Evolutionary conservation across 106 monocot species (phyloP).

Genomic region (Apostasia shenzhenica): DNA sequence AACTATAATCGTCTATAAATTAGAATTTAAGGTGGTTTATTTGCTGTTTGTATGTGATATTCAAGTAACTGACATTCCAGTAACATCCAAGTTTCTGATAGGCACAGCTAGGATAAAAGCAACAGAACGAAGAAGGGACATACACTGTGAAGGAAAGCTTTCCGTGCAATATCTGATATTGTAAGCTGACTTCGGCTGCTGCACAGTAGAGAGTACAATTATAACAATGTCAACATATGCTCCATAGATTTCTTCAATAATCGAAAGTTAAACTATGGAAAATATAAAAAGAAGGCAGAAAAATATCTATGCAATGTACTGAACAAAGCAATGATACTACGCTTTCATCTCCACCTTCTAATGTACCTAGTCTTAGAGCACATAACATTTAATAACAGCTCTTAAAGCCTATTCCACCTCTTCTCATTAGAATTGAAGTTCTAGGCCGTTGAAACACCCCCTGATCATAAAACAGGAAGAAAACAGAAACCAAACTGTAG

Average conservation of each 20-base stretch:
- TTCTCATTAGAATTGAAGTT: too few species aligned
- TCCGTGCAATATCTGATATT: conserved; percentile 96
- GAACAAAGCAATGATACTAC: not conserved
- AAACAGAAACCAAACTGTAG: not conserved
- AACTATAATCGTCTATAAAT: too few species aligned
- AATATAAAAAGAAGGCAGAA: too few species aligned
- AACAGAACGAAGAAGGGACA: conserved; percentile 15
- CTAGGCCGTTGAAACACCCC: too few species aligned
- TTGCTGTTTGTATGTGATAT: too few species aligned
- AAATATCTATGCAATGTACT: not conserved
- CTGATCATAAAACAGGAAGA: not conserved
- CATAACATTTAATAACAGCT: too few species aligned
- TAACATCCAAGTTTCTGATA: not conserved
- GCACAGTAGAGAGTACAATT: conserved; percentile 6
- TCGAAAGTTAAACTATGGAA: too few species aligned
- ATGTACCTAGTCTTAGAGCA: too few species aligned
- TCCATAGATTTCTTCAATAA: not conserved
- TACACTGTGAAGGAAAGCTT: conserved; percentile 99
- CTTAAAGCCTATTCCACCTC: too few species aligned
- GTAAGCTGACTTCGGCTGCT: conserved; percentile 88
- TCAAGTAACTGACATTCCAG: not conserved
- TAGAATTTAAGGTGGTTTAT: too few species aligned
- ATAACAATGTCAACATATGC: not conserved
- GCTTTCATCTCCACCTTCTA: not conserved
- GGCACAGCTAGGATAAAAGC: not conserved